phyloP scores from a whole-genome alignment of 805 yeast genomes.

The Candida dendrica region DNA sequence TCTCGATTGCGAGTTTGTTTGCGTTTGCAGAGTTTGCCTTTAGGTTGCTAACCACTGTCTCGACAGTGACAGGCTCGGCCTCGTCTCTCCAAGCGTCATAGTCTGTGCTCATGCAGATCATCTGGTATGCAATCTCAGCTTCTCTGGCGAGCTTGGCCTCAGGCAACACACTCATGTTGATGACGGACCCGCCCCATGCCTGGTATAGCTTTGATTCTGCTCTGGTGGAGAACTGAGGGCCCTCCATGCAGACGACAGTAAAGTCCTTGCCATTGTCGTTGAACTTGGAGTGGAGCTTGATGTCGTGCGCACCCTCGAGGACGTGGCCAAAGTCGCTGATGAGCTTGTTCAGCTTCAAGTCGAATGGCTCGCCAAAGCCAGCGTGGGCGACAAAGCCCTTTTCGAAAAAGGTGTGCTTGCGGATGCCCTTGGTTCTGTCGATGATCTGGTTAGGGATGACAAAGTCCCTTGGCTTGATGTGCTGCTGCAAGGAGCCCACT shows the following conservation, averaged over 20 bases:
- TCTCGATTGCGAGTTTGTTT: conserved; percentile 59
- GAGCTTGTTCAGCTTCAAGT: conserved; percentile 58
- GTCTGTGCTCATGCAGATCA: conserved; percentile 98
- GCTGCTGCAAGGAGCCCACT: conserved; percentile 88
- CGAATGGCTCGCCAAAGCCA: conserved; percentile 96
- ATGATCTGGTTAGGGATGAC: conserved; percentile 95
- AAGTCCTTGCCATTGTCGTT: conserved; percentile 63
- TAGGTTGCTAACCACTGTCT: conserved; percentile 86
- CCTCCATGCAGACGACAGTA: conserved; percentile 95
- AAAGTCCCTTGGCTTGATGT: conserved; percentile 90
- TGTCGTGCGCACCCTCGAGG: conserved; percentile 32
- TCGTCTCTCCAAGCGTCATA: conserved; percentile 97
- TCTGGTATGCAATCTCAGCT: conserved; percentile 94
- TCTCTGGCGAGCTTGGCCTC: conserved; percentile 96
- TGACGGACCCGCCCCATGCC: conserved; percentile 88
- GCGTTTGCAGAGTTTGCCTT: conserved; percentile 86
- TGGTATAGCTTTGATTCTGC: conserved; percentile 88
- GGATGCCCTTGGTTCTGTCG: conserved; percentile 93
- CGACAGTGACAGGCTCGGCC: conserved; percentile 97
- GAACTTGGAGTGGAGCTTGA: conserved; percentile 58
- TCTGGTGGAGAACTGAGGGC: conserved; percentile 95
- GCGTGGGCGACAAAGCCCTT: conserved; percentile 95
- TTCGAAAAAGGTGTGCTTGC: conserved; percentile 79
- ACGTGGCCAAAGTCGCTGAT: conserved; percentile 53
- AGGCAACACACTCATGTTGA: conserved; percentile 96